These are phyloP conservation scores for Lunasporangiospora selenospora DNA, from an alignment of 192 early-diverging fungal species.

Conservation along the genomic window DNA sequence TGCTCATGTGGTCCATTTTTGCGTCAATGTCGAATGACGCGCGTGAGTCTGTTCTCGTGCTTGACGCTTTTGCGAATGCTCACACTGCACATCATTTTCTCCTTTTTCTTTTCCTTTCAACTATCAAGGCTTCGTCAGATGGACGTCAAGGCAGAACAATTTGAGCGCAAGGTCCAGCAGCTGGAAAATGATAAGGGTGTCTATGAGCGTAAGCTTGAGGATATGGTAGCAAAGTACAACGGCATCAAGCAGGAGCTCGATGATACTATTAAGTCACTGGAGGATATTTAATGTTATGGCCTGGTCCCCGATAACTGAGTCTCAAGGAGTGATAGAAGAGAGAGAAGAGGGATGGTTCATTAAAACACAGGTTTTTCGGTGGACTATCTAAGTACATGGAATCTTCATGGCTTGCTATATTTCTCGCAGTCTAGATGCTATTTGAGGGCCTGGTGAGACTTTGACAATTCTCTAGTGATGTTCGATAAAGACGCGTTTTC, in stretches of 20 bases:
- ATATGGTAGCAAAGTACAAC: conserved; percentile 67
- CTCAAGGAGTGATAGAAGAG: too few species aligned
- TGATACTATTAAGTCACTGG: conserved; percentile 73
- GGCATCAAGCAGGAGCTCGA: conserved; percentile 78
- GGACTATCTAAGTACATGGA: too few species aligned
- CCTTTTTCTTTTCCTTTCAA: background rate
- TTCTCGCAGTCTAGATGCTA: too few species aligned
- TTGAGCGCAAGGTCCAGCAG: conserved; percentile 86
- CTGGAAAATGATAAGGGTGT: conserved; percentile 73
- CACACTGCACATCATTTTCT: conserved; percentile 2
- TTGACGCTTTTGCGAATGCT: background rate
- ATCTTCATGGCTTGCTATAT: too few species aligned
- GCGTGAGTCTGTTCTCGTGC: background rate
- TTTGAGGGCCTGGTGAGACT: too few species aligned
- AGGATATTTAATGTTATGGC: conserved; percentile 87
- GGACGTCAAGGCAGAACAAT: conserved; percentile 85
- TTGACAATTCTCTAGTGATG: too few species aligned
- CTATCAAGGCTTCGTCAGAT: conserved; percentile 65
- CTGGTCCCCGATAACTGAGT: too few species aligned
- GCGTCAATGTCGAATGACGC: too few species aligned
- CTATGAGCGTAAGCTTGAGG: conserved; percentile 78
- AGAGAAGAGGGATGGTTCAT: background rate
- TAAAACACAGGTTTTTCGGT: background rate
- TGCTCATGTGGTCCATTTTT: too few species aligned
- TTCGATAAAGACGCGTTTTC: too few species aligned